Evolutionary conservation across 2,329 filamentous ascomycete genomes (phyloP).

Genomic region (Aureobasidium mangrovei): DNA sequence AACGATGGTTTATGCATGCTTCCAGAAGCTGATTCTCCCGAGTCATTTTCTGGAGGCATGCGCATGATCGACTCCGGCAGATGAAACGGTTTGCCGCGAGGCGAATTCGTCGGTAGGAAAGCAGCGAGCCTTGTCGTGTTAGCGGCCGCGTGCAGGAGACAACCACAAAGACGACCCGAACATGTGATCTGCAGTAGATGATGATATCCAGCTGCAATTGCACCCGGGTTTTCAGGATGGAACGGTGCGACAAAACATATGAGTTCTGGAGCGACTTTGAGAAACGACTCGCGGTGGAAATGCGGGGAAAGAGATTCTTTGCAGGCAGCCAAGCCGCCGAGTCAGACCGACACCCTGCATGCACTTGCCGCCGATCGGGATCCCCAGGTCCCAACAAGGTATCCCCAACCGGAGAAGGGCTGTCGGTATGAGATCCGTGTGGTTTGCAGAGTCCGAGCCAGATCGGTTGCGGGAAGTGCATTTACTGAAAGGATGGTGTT

Average conservation of each 20-base stretch:
- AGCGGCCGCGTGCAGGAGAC: not conserved
- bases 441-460: conserved; percentile 1
- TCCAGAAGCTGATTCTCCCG: conserved; percentile 9
- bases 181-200: conserved; percentile 5
- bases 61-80: conserved; percentile 1
- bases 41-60: conserved; percentile 13
- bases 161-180: not conserved
- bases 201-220: not conserved
- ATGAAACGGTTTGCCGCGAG: not conserved
- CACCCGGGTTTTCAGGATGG: not conserved
- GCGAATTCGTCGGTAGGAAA: not conserved
- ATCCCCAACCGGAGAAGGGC: conserved; percentile 9
- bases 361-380: conserved; percentile 3
- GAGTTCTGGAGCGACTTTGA: not conserved
- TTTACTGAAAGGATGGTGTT: not conserved
- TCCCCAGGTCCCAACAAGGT: conserved; percentile 1
- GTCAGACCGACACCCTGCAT: conserved; percentile 7
- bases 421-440: conserved; percentile 1
- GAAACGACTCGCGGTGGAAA: conserved; percentile 6
- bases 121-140: not conserved
- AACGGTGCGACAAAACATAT: conserved; percentile 2
- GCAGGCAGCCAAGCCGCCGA: conserved; percentile 10
- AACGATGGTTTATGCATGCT: conserved; percentile 14
- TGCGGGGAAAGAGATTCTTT: not conserved
- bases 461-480: not conserved